phyloP scores from a whole-genome alignment of 164 flowering plant genomes.

The Vitis rupestris region DNA sequence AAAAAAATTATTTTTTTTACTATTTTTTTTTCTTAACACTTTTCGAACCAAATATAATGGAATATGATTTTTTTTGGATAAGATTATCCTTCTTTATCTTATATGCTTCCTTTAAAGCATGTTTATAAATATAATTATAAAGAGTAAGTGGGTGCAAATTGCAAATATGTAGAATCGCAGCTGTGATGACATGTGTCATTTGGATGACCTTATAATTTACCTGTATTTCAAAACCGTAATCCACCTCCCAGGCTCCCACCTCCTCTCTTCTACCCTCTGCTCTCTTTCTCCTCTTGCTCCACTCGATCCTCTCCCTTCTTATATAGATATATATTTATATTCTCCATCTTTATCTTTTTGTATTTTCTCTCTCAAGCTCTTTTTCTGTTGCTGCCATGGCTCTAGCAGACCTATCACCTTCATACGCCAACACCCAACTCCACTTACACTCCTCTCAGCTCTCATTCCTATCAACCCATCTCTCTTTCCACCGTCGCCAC shows the following conservation, averaged over 20 bases:
- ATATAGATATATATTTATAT: neutral
- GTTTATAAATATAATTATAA: too few relatives aligned
- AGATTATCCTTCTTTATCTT: too few relatives aligned
- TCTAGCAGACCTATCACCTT: conserved; percentile 49
- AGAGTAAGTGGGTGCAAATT: neutral
- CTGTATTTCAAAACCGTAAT: conserved; percentile 8
- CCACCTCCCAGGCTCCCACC: neutral
- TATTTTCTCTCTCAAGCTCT: neutral
- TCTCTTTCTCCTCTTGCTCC: neutral
- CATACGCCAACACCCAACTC: conserved; percentile 28
- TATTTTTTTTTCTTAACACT: too few relatives aligned
- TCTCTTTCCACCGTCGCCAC: conserved; percentile 23
- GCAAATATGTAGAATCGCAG: conserved; percentile 18
- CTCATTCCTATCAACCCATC: conserved; percentile 33
- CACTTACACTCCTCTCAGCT: conserved; percentile 39
- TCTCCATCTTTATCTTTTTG: conserved; percentile 4
- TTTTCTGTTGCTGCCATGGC: conserved; percentile 43
- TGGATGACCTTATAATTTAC: conserved; percentile 30
- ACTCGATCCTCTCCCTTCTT: neutral
- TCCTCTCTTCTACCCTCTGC: neutral
- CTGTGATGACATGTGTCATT: conserved; percentile 41
- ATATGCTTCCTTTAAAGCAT: too few relatives aligned
- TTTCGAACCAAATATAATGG: too few relatives aligned
- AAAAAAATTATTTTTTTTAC: too few relatives aligned
- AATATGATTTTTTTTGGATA: too few relatives aligned